Conservation (phyloP, 257 asterid genomes). For the Avicennia marina region DNA sequence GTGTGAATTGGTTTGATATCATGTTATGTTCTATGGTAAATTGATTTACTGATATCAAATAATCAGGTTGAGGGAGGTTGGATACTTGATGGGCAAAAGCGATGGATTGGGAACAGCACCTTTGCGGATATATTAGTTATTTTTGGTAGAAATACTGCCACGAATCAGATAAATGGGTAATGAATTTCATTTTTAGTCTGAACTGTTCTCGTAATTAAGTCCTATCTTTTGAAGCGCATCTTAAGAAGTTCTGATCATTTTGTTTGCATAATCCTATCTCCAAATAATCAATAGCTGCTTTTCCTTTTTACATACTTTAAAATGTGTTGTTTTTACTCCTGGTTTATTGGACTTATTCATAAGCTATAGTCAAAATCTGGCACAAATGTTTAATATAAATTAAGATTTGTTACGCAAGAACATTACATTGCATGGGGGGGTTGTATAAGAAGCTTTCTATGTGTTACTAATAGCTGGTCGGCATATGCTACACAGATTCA, state of each 20-base stretch:
- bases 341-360: too few relatives aligned
- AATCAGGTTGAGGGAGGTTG: slow-evolving; percentile 97
- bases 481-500: slow-evolving; percentile 55
- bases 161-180: slow-evolving; percentile 89
- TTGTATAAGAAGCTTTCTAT: neutral
- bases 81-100: slow-evolving; percentile 94
- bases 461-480: slow-evolving; percentile 13
- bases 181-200: too few relatives aligned
- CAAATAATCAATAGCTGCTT: too few relatives aligned
- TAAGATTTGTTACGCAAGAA: too few relatives aligned
- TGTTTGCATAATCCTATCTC: too few relatives aligned
- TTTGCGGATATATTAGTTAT: slow-evolving; percentile 84
- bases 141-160: slow-evolving; percentile 70
- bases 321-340: too few relatives aligned
- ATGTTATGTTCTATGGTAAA: neutral
- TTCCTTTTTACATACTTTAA: too few relatives aligned
- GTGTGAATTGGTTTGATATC: neutral
- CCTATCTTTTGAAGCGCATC: neutral
- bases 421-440: neutral
- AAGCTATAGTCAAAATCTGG: too few relatives aligned
- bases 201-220: too few relatives aligned
- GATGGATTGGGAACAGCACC: slow-evolving; percentile 98
- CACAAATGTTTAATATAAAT: too few relatives aligned
- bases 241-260: neutral
- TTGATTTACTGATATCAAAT: slow-evolving; percentile 16